Conservation (phyloP, 1,284 basidiomycete genomes). For the Apiotrichum gamsii region DNA sequence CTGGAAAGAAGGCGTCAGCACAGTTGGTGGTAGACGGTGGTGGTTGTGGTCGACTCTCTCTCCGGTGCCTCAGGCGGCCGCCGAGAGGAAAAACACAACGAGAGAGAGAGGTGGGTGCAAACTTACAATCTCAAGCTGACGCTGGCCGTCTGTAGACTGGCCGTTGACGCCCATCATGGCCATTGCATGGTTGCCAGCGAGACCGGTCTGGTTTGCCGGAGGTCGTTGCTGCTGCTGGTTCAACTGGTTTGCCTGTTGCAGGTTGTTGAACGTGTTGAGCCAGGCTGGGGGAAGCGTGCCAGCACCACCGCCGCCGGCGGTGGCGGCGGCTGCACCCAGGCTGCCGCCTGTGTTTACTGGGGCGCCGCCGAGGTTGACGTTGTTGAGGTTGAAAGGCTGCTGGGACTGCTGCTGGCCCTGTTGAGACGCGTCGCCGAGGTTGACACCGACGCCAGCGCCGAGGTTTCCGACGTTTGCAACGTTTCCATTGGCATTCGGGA, state of each 20-base stretch:
- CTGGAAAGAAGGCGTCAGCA: slow-evolving; percentile 1
- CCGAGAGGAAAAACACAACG: no score
- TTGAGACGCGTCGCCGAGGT: slow-evolving; percentile 2
- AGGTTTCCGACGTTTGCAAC: slow-evolving; percentile 2
- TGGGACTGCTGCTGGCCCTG: slow-evolving; percentile 11
- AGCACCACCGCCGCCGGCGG: no score
- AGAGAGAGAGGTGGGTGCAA: no score
- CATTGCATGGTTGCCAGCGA: not conserved
- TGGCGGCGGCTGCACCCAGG: not conserved
- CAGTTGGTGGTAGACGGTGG: no score
- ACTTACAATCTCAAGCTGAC: slow-evolving; percentile 18
- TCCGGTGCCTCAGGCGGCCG: no score
- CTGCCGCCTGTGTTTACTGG: not conserved
- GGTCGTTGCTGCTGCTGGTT: slow-evolving; percentile 6
- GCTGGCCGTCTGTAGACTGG: slow-evolving; percentile 1
- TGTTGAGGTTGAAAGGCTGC: slow-evolving; percentile 17
- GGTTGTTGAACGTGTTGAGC: slow-evolving; percentile 15
- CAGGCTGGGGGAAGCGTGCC: slow-evolving; percentile 10
- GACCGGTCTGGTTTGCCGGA: not conserved
- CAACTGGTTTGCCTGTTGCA: slow-evolving; percentile 10
- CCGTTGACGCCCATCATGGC: not conserved
- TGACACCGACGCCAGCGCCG: slow-evolving; percentile 4
- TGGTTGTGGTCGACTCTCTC: no score
- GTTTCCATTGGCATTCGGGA: slow-evolving; percentile 6
- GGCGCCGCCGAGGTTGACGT: slow-evolving; percentile 3